Evolutionary conservation across 805 yeast species (phyloP), one percentile per base, ranked within the genome.

Genomic region (Suhomyces pyralidae): DNA sequence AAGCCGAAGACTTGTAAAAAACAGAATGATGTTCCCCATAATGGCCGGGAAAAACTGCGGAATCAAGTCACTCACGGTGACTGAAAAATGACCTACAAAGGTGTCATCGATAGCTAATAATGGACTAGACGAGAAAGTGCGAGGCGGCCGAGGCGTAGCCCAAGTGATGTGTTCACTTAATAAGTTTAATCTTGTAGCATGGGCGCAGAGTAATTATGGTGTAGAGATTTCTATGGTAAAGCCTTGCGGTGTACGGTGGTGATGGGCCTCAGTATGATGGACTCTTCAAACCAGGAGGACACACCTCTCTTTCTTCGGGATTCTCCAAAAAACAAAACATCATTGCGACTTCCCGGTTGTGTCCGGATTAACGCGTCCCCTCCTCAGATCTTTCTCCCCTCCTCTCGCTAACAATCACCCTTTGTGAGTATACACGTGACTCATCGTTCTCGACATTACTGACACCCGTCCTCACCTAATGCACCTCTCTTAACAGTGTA

Each of bases 401-500:
- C 42, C 24, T 48, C 50, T 48, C 50, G 50, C 50, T 48, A 38
- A 43, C 42, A 19, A 20, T n/a, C 45, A 25, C 50, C 50, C 28
- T 8, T 15, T 46, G 32, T 9, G 14, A n/a, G 26, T 2, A 9
- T 2, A 12, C 42, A 34, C 38, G 26, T 17, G 45, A 40, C 20
- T 24, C 28, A 26, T 25, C 40, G 3, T 7, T 3, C 24, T 17
- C 40, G 40, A 38, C 20, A 7, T 17, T 5, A 2, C 19, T 17
- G 42, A 38, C 42, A 38, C 42, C 42, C 42, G 22, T 19, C 42
- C 24, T 38, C 22, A n/a, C 40, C 10, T 3, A 17, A 3, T 5
- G 24, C 42, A 38, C 42, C 42, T 19, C 24, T 38, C 24, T 38
- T 38, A 17, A 19, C 24, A 7, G 42, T 38, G 42, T 38, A 17